Evolutionary conservation across 768 basidiomycete species (phyloP), one percentile per base, ranked within the genome.

Genomic region (Pleurotus sapidus): DNA sequence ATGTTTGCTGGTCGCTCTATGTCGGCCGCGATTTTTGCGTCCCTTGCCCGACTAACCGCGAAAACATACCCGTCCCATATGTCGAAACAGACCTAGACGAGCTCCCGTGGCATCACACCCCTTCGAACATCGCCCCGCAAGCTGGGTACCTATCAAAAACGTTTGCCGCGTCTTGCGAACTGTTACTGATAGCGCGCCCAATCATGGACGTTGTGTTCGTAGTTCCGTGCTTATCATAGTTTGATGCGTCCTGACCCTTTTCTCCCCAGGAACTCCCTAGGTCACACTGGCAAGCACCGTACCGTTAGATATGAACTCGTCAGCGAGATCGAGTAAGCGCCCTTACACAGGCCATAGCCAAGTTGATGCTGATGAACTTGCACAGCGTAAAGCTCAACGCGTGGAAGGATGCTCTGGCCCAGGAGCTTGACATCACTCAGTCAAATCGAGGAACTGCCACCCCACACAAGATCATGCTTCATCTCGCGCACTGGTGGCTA

Each of bases 1-100:
- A 87, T 55, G 80, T 84, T 4, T 84, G 82, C 51, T 86, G 85
- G 85, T 83, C 82, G 1, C 71, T 86, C 0, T 85, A 85, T 50
- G 83, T 86, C n/a, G 85, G 85, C 6, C 76, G 85, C 17, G 84
- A 86, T 53, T 82, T 80, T 64, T 78, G 76, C 55, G 73, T 84
- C 20, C 65, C 78, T 1, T 64, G 70, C 5, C 77, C 75, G 2
- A 65, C 70, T 20, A 72, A 72, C 25, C 59, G 65, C 23, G 69
- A 72, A 42, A 67, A 65, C 14, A 72, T 82, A 49, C 72, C 78
- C 0, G 70, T 80, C 55, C 82, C 83, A 2, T 77, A 75, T 57
- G 76, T 82, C 9, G 78, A 81, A 34, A 60, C 69, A 0, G 76
- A 78, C n/a, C 76, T 80, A 50, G 84, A 86, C 63, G 67, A 77